phyloP scores from a whole-genome alignment of 768 basidiomycete species.

The Lentinula edodes region DNA sequence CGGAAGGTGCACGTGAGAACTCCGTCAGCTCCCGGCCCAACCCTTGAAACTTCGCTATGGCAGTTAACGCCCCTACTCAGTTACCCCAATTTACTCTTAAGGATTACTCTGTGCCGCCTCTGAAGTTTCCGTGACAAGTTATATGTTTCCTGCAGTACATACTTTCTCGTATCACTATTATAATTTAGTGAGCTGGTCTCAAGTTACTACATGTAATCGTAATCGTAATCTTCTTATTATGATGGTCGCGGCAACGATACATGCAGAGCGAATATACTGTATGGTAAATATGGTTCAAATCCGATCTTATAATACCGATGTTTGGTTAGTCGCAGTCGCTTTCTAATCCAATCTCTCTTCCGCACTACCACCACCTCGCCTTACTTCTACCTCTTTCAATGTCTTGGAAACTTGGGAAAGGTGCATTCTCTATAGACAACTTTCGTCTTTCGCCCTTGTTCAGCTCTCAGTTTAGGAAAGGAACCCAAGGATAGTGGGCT shows the following conservation, averaged over 20 bases:
- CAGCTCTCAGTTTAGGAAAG: conserved; percentile 48
- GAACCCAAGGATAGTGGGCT: conserved; percentile 67
- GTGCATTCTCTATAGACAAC: conserved; percentile 11
- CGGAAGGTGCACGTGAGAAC: background rate
- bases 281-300: background rate
- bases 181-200: no score
- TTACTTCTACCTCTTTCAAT: conserved; percentile 22
- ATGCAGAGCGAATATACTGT: background rate
- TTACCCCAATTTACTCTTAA: no score
- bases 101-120: no score
- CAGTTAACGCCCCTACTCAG: no score
- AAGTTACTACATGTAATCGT: no score
- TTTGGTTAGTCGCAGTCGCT: background rate
- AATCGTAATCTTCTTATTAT: no score
- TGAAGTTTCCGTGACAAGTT: no score
- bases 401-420: conserved; percentile 55
- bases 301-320: background rate
- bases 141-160: no score
- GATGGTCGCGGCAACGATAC: no score
- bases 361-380: conserved; percentile 15
- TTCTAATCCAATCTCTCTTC: conserved; percentile 18
- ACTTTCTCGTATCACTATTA: no score
- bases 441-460: background rate
- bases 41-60: no score
- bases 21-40: background rate